Percentiles rank a stretch among this genome's conserved stretches.
Conservation (phyloP, 2,329 filamentous ascomycete genomes). For the Mycosphaerelloides madeirae region DNA sequence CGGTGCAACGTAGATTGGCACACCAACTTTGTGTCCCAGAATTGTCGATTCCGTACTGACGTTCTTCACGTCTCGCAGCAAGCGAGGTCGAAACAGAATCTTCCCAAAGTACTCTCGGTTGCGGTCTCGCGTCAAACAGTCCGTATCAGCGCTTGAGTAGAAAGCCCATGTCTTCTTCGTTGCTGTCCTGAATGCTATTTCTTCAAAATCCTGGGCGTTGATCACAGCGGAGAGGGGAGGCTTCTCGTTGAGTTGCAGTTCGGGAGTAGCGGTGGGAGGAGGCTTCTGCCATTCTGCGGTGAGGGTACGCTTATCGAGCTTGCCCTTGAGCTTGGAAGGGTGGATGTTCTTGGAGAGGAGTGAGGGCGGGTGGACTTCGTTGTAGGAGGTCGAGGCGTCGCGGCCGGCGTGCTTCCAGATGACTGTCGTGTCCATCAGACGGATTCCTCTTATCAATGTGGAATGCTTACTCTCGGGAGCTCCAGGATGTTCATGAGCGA, state of each 20-base stretch:
- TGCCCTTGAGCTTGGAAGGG: slow-evolving; percentile 37
- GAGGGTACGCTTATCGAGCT: slow-evolving; percentile 26
- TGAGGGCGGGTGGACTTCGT: slow-evolving; percentile 47
- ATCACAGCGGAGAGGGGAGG: slow-evolving; percentile 45
- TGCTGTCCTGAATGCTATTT: slow-evolving; percentile 35
- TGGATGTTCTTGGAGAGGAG: slow-evolving; percentile 41
- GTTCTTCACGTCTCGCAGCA: slow-evolving; percentile 38
- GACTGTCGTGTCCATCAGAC: slow-evolving; percentile 31
- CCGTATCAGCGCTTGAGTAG: slow-evolving; percentile 49
- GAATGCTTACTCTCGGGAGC: slow-evolving; percentile 46
- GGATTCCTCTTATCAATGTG: not conserved
- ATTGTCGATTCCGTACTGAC: slow-evolving; percentile 34
- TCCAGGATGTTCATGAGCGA: slow-evolving; percentile 58
- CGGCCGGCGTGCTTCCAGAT: slow-evolving; percentile 50
- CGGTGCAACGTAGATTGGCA: slow-evolving; percentile 37
- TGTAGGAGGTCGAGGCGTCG: slow-evolving; percentile 53
- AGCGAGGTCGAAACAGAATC: slow-evolving; percentile 46
- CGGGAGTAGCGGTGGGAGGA: slow-evolving; percentile 27
- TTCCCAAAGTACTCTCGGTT: slow-evolving; percentile 42
- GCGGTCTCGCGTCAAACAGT: slow-evolving; percentile 43
- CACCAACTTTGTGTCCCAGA: slow-evolving; percentile 28
- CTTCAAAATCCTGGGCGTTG: slow-evolving; percentile 45
- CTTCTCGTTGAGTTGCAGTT: slow-evolving; percentile 35
- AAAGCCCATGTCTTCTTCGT: slow-evolving; percentile 41
- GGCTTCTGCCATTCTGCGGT: slow-evolving; percentile 28